These are phyloP conservation scores for Aspergillus steynii DNA, from an alignment of 495 filamentous ascomycete genomes.

Conservation along the genomic window DNA sequence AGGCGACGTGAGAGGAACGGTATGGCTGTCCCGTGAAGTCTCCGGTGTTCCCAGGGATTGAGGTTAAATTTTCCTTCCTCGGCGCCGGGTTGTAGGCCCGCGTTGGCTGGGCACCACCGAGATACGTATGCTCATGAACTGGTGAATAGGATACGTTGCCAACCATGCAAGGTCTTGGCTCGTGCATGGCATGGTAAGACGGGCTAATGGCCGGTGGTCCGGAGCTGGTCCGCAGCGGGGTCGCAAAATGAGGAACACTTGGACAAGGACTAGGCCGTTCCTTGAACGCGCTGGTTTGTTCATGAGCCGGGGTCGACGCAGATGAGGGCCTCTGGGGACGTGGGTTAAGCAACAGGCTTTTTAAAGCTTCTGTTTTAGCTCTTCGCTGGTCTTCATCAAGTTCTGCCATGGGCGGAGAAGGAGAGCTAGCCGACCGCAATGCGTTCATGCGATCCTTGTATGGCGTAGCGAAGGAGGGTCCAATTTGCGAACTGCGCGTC, in stretches of 20 bases:
- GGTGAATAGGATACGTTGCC: constrained; percentile 18
- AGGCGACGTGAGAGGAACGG: neutral
- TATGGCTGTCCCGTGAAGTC: neutral
- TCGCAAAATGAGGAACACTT: constrained; percentile 37
- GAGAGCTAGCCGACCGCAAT: constrained; percentile 39
- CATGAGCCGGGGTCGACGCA: constrained; percentile 23
- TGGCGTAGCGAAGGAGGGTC: constrained; percentile 66
- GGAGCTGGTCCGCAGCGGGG: constrained; percentile 38
- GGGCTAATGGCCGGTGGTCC: constrained; percentile 34
- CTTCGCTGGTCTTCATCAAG: constrained; percentile 41
- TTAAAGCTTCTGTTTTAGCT: constrained; percentile 48
- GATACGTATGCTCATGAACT: constrained; percentile 15
- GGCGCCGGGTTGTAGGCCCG: constrained; percentile 25
- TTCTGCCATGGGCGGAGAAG: constrained; percentile 20
- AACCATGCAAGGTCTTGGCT: constrained; percentile 15
- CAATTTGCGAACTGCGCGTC: constrained; percentile 47
- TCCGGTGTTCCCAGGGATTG: constrained; percentile 13
- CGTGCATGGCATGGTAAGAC: constrained; percentile 12
- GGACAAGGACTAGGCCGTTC: constrained; percentile 18
- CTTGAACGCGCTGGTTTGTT: constrained; percentile 15
- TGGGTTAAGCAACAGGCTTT: constrained; percentile 48
- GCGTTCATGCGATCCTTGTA: constrained; percentile 66
- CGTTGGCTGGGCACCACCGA: constrained; percentile 20
- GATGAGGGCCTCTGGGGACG: constrained; percentile 41
- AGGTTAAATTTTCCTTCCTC: constrained; percentile 28